Percentiles rank a stretch among this genome's conserved stretches.
phyloP scores from a whole-genome alignment of 2,329 filamentous ascomycete species.

The Didymellaceae sp. region DNA sequence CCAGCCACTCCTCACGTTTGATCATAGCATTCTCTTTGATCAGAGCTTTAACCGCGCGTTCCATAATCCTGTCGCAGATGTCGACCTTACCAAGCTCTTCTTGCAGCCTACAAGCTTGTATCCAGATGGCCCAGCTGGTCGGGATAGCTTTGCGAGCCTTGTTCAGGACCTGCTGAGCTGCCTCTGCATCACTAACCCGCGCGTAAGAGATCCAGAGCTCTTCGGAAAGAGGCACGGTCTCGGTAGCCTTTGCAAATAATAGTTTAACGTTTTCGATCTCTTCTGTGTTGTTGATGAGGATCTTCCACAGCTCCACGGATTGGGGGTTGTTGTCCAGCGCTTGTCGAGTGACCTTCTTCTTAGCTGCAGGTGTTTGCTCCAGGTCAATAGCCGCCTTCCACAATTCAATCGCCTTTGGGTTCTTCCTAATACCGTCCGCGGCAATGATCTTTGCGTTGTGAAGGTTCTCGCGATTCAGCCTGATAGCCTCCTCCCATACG shows the following conservation, averaged over 20 bases:
- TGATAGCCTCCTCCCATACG: conserved; percentile 94
- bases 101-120: conserved; percentile 88
- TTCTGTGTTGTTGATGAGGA: conserved; percentile 93
- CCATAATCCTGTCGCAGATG: conserved; percentile 86
- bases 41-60: conserved; percentile 85
- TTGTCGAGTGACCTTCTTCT: conserved; percentile 90
- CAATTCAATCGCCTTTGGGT: conserved; percentile 83
- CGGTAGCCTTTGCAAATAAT: conserved; percentile 90
- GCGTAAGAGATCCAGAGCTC: conserved; percentile 96
- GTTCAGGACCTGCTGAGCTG: conserved; percentile 94
- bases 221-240: conserved; percentile 90
- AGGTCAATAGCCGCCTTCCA: conserved; percentile 97
- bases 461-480: conserved; percentile 75
- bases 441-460: conserved; percentile 96
- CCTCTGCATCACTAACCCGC: conserved; percentile 84
- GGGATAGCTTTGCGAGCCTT: conserved; percentile 92
- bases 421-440: conserved; percentile 89
- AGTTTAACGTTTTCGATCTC: conserved; percentile 86
- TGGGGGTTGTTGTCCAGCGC: conserved; percentile 92
- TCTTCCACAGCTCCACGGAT: conserved; percentile 97
- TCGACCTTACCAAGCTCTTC: conserved; percentile 83
- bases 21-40: conserved; percentile 94
- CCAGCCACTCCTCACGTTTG: conserved; percentile 96
- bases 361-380: conserved; percentile 80
- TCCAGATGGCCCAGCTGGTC: conserved; percentile 94